Evolutionary conservation across 305 asterid genomes (phyloP).

Genomic region (Rubia balearica): DNA sequence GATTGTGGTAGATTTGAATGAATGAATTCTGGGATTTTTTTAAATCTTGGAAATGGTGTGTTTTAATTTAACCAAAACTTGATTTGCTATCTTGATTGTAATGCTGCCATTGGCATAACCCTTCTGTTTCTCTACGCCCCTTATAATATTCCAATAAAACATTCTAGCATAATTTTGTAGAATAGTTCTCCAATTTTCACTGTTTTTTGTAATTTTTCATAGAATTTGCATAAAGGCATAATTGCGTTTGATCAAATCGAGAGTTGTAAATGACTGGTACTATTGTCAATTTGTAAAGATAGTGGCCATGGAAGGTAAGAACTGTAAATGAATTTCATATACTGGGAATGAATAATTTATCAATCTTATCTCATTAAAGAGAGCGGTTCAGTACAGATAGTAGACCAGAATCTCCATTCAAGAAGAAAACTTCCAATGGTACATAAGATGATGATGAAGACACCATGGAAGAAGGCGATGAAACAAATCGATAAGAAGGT

Average conservation of each 20-base stretch:
- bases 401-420: constrained; percentile 93
- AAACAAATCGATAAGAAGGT: constrained; percentile 76
- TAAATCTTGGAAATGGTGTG: background rate
- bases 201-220: background rate
- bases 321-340: background rate
- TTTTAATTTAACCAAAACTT: background rate
- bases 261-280: too few relatives aligned
- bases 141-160: background rate
- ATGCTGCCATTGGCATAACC: background rate
- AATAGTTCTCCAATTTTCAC: background rate
- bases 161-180: background rate
- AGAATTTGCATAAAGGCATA: background rate
- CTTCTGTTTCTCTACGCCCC: background rate
- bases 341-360: background rate
- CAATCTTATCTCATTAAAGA: constrained; percentile 34
- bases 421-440: constrained; percentile 81
- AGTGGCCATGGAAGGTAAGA: background rate
- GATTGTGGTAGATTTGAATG: background rate
- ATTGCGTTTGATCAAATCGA: too few relatives aligned
- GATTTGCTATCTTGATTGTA: background rate
- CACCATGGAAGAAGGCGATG: constrained; percentile 40
- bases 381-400: constrained; percentile 57
- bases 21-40: background rate
- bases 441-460: constrained; percentile 44
- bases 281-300: background rate